Evolutionary conservation across 192 early-diverging fungal genomes (phyloP).

Genomic region (Endogone sp.): DNA sequence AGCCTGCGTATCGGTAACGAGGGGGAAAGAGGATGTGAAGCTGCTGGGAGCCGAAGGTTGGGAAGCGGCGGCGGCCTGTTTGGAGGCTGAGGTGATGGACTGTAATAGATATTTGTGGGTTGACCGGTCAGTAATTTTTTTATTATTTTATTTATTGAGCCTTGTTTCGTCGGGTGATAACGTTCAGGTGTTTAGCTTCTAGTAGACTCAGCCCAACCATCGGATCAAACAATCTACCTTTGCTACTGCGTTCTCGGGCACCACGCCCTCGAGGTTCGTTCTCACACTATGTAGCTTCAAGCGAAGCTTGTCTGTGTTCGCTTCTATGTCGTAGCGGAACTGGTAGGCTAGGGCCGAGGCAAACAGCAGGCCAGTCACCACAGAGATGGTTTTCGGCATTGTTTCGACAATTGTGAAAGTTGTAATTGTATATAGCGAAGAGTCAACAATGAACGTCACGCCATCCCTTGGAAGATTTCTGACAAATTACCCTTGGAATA

Average conservation of each 20-base stretch:
- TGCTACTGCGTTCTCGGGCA: neutral
- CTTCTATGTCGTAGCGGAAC: neutral
- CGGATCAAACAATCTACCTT: neutral
- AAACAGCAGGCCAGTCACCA: neutral
- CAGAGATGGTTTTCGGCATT: neutral
- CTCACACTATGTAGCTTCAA: neutral
- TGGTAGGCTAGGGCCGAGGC: neutral
- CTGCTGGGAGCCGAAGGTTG: neutral
- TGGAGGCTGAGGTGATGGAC: no score
- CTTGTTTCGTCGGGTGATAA: no score
- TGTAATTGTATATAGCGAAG: no score
- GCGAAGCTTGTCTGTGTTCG: conserved; percentile 2
- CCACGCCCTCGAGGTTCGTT: neutral
- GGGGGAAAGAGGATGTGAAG: neutral
- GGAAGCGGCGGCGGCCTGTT: neutral
- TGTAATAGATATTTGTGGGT: neutral
- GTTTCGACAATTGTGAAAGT: no score
- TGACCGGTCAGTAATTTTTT: no score
- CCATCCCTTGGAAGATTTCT: no score
- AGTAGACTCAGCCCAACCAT: no score
- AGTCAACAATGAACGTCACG: no score
- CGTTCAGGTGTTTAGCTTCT: no score
- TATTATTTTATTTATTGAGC: no score
- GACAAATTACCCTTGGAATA: no score
- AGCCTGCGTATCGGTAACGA: neutral